Percentiles rank a stretch among this genome's conserved stretches.
Conservation (phyloP, 495 filamentous ascomycete genomes). For the Hypomontagnella submonticulosa region DNA sequence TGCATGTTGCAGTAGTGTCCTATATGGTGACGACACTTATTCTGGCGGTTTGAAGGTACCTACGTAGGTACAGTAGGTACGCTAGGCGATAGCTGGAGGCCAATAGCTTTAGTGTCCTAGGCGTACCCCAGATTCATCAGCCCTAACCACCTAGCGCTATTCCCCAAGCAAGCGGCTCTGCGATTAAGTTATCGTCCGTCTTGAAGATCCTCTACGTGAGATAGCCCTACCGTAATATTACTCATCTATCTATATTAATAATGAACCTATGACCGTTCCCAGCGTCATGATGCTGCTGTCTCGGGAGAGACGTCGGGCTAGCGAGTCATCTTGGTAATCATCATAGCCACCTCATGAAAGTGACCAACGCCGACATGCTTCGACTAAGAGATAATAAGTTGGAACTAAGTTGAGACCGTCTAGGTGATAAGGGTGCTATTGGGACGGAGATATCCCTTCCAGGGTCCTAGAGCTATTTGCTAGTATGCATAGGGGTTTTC, state of each 20-base stretch:
- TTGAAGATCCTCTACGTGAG: constrained; percentile 13
- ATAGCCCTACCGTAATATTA: too few relatives aligned
- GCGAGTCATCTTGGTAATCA: background rate
- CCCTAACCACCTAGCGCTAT: constrained; percentile 14
- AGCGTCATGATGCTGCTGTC: background rate
- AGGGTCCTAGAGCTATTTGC: too few relatives aligned
- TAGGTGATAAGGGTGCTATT: background rate
- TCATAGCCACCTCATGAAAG: background rate
- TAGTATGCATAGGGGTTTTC: too few relatives aligned
- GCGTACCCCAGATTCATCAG: constrained; percentile 23
- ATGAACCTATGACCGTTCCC: background rate
- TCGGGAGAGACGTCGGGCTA: background rate
- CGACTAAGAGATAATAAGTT: background rate
- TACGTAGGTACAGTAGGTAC: too few relatives aligned
- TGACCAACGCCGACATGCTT: background rate
- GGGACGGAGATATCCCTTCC: background rate
- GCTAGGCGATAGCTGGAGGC: too few relatives aligned
- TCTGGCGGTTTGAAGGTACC: background rate
- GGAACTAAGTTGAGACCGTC: background rate
- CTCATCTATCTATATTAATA: too few relatives aligned
- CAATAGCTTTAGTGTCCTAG: constrained; percentile 1
- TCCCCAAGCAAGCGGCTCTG: constrained; percentile 24
- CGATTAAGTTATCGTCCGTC: constrained; percentile 16
- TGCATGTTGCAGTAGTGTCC: background rate
- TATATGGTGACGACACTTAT: constrained; percentile 21